Evolutionary conservation across 495 filamentous ascomycete species (phyloP).

Genomic region (Hypoxylon fuscum): DNA sequence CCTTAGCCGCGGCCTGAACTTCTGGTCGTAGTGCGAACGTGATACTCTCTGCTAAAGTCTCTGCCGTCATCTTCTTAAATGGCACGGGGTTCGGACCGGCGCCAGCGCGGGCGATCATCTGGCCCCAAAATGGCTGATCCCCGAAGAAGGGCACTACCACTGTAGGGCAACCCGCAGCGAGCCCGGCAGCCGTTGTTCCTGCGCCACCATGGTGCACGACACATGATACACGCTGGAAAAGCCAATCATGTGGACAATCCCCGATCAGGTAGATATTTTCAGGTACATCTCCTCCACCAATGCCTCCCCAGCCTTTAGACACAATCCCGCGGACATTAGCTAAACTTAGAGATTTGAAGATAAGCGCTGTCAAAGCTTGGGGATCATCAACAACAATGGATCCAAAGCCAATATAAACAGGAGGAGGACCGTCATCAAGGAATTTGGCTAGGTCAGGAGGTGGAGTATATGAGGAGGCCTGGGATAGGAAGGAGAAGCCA

Average conservation of each 20-base stretch:
- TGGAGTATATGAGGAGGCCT: constrained; percentile 61
- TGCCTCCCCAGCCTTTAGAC: constrained; percentile 70
- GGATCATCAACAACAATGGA: constrained; percentile 72
- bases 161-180: constrained; percentile 66
- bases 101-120: constrained; percentile 61
- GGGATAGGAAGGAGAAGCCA: constrained; percentile 67
- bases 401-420: constrained; percentile 75
- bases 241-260: constrained; percentile 66
- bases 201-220: constrained; percentile 75
- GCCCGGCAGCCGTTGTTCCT: constrained; percentile 71
- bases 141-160: constrained; percentile 73
- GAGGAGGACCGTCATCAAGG: constrained; percentile 61
- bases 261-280: constrained; percentile 62
- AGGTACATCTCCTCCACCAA: constrained; percentile 52
- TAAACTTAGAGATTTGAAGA: constrained; percentile 63
- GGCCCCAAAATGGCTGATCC: constrained; percentile 68
- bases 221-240: constrained; percentile 68
- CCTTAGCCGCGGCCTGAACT: constrained; percentile 54
- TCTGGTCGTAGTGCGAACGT: constrained; percentile 45
- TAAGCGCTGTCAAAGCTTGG: constrained; percentile 58
- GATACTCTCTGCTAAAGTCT: constrained; percentile 55
- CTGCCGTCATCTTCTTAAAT: constrained; percentile 53
- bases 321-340: constrained; percentile 66
- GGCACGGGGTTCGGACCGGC: constrained; percentile 59
- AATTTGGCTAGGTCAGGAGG: constrained; percentile 61